Evolutionary conservation across 2,329 filamentous ascomycete species (phyloP).

Genomic region (Sphaerostilbella broomeana): DNA sequence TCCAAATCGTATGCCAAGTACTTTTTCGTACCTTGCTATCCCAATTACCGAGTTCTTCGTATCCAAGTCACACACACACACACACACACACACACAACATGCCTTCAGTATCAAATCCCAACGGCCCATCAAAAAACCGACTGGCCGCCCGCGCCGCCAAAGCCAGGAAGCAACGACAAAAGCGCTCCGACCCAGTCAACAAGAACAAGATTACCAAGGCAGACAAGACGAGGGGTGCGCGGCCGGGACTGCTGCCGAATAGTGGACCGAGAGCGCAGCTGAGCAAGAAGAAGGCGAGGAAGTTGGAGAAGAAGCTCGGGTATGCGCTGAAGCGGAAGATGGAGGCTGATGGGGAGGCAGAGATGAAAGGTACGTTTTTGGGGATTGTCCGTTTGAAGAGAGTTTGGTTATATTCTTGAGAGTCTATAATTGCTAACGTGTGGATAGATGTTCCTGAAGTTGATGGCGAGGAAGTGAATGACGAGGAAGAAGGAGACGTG

Average conservation of each 20-base stretch:
- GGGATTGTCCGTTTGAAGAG: no score
- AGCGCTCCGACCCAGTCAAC: slow-evolving; percentile 33
- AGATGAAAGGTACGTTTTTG: slow-evolving; percentile 38
- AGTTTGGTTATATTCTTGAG: no score
- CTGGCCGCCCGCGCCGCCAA: slow-evolving; percentile 40
- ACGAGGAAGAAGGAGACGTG: slow-evolving; percentile 18
- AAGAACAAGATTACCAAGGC: slow-evolving; percentile 35
- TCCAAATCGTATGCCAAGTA: no score
- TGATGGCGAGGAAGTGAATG: slow-evolving; percentile 5
- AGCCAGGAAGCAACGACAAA: slow-evolving; percentile 37
- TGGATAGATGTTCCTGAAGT: slow-evolving; percentile 16
- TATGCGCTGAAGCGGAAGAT: slow-evolving; percentile 48
- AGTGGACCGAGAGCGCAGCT: slow-evolving; percentile 46
- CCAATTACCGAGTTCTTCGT: no score
- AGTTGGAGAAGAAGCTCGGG: slow-evolving; percentile 48
- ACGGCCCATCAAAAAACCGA: slow-evolving; percentile 49
- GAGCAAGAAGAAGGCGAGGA: slow-evolving; percentile 50
- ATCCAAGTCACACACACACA: no score
- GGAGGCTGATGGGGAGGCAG: slow-evolving; percentile 43
- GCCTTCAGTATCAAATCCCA: slow-evolving; percentile 54
- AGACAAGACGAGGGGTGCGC: slow-evolving; percentile 43
- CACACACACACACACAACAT: no score
- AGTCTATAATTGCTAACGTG: background rate
- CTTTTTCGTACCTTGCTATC: no score
- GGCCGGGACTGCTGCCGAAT: slow-evolving; percentile 46